A percentile compares a stretch with the other conserved stretches of the same genome.
phyloP scores from a whole-genome alignment of 169 alveolate species.

The Cryptosporidium ryanae region DNA sequence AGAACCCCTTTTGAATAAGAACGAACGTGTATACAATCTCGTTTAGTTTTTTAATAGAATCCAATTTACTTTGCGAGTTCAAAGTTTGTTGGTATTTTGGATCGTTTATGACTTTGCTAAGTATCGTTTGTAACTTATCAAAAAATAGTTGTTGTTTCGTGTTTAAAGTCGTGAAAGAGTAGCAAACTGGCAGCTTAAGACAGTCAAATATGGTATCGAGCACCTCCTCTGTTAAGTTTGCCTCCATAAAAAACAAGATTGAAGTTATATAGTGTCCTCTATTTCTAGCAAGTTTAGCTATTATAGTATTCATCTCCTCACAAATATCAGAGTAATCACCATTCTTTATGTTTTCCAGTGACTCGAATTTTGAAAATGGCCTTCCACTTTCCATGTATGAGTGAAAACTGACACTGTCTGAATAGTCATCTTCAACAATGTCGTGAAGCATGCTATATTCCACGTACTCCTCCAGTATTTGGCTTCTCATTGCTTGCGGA shows the following conservation, averaged over 20 bases:
- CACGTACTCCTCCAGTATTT: slow-evolving; percentile 36
- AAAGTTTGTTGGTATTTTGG: slow-evolving; percentile 2
- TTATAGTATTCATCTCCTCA: slow-evolving; percentile 41
- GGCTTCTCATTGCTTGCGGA: slow-evolving; percentile 27
- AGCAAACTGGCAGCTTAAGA: slow-evolving; percentile 46
- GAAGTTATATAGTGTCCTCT: slow-evolving; percentile 69
- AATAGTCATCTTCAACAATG: slow-evolving; percentile 59
- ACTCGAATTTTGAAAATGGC: slow-evolving; percentile 47
- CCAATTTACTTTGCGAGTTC: slow-evolving; percentile 31
- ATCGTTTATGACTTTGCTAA: slow-evolving; percentile 13
- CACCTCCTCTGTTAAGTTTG: slow-evolving; percentile 35
- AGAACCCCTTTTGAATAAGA: slow-evolving; percentile 61
- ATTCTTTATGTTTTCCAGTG: slow-evolving; percentile 26
- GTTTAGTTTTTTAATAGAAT: slow-evolving; percentile 21
- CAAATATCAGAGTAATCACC: slow-evolving; percentile 47
- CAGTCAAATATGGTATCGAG: slow-evolving; percentile 48
- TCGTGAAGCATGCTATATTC: slow-evolving; percentile 55
- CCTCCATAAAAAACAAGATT: slow-evolving; percentile 55
- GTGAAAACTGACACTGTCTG: slow-evolving; percentile 30
- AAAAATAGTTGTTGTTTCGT: slow-evolving; percentile 68
- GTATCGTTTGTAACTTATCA: slow-evolving; percentile 43
- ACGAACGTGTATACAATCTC: slow-evolving; percentile 51
- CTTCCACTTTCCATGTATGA: slow-evolving; percentile 29
- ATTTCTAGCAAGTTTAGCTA: slow-evolving; percentile 47
- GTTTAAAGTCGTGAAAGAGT: slow-evolving; percentile 33